phyloP scores from a whole-genome alignment of 2,329 filamentous ascomycete genomes.

The Pseudocercospora fuligena region DNA sequence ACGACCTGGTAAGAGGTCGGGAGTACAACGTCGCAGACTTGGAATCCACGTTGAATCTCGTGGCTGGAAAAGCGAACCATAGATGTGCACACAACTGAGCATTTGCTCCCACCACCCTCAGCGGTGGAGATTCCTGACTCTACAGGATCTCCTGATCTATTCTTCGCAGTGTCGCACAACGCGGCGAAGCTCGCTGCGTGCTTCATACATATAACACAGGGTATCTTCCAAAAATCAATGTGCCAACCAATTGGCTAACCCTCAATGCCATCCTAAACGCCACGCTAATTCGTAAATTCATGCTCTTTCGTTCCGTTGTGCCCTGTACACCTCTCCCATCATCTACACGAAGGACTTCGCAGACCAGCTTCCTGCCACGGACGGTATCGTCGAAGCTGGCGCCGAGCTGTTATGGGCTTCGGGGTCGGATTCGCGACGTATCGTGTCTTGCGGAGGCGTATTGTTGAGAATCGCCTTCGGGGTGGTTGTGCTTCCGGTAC shows the following conservation, averaged over 20 bases:
- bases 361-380: constrained; percentile 20
- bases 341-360: constrained; percentile 22
- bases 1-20: background rate
- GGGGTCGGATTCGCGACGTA: background rate
- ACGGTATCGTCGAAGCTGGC: constrained; percentile 14
- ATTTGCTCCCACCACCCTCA: background rate
- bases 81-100: background rate
- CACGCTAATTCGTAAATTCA: constrained; percentile 1
- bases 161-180: background rate
- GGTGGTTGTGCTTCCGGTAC: background rate
- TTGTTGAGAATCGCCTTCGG: background rate
- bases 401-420: constrained; percentile 10
- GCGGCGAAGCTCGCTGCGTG: background rate
- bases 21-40: background rate
- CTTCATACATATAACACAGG: background rate
- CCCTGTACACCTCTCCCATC: background rate
- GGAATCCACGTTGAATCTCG: background rate
- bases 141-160: background rate
- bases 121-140: background rate
- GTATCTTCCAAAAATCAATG: constrained; percentile 4
- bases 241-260: background rate
- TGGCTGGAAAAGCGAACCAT: background rate
- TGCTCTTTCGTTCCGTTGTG: background rate
- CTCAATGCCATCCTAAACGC: constrained; percentile 2
- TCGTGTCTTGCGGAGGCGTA: background rate